Evolutionary conservation across 768 basidiomycete species (phyloP).

Genomic region (Tephrocybe sp.): DNA sequence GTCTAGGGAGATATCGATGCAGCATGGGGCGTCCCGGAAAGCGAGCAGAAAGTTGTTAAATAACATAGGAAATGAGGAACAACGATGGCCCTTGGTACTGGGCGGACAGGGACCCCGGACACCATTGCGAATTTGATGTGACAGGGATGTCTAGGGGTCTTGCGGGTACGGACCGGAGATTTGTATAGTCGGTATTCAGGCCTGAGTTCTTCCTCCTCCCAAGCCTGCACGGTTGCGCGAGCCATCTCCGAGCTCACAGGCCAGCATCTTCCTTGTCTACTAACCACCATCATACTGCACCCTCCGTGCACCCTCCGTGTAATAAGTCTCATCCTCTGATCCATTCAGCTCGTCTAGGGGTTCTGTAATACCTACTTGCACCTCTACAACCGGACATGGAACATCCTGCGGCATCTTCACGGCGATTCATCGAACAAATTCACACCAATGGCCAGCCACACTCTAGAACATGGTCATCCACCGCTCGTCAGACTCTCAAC

Average conservation of each 20-base stretch:
- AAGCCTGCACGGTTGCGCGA: constrained; percentile 18
- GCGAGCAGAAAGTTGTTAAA: too few species aligned
- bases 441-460: constrained; percentile 20
- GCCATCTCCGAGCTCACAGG: constrained; percentile 1
- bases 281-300: too few species aligned
- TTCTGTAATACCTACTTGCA: constrained; percentile 7
- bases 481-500: constrained; percentile 35
- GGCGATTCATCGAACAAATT: constrained; percentile 29
- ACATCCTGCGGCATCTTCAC: constrained; percentile 27
- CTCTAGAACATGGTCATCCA: constrained; percentile 21
- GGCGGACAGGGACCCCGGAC: constrained; percentile 16
- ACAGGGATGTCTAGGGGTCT: constrained; percentile 16
- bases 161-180: constrained; percentile 21
- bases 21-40: too few species aligned
- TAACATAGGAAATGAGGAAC: too few species aligned
- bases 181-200: constrained; percentile 12
- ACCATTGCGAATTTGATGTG: constrained; percentile 14
- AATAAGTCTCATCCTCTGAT: too few species aligned
- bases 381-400: constrained; percentile 17
- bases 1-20: too few species aligned
- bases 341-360: constrained; percentile 3
- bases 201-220: constrained; percentile 16
- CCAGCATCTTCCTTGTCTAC: background rate
- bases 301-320: too few species aligned
- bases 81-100: background rate